Percentiles rank a stretch among this genome's conserved stretches.
These are phyloP conservation scores for Grigorovia jiainica DNA, from an alignment of 805 yeast genomes.

Conservation along the genomic window DNA sequence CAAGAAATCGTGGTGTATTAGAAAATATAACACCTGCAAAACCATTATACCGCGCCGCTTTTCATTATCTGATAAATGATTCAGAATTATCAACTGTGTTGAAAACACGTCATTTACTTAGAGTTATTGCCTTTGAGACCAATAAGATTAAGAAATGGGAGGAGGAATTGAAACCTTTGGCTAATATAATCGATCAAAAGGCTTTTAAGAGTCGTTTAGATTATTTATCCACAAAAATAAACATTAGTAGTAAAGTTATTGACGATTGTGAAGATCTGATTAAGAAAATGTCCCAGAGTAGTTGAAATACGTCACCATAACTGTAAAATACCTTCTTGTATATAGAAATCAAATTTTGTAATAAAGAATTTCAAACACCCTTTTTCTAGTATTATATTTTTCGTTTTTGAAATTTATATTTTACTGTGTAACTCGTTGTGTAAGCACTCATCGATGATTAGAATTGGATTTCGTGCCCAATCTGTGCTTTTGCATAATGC, in stretches of 20 bases:
- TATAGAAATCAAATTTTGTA: no score
- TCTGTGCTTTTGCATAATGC: no score
- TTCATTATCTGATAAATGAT: constrained; percentile 53
- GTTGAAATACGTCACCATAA: no score
- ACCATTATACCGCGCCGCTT: constrained; percentile 78
- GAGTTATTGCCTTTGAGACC: constrained; percentile 49
- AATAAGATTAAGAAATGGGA: constrained; percentile 57
- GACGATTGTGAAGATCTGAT: constrained; percentile 37
- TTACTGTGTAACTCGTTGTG: no score
- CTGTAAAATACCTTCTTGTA: no score
- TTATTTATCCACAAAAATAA: constrained; percentile 61
- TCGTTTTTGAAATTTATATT: no score
- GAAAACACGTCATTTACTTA: constrained; percentile 52
- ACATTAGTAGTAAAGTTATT: constrained; percentile 45
- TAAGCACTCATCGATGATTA: neutral
- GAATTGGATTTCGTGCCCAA: neutral
- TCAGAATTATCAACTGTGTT: constrained; percentile 44
- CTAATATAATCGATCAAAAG: constrained; percentile 41
- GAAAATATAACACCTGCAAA: constrained; percentile 64
- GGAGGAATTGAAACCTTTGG: constrained; percentile 55
- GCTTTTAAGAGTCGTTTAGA: constrained; percentile 52
- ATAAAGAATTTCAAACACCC: no score
- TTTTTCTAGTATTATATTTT: no score
- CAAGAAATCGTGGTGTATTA: constrained; percentile 70
- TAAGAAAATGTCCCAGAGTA: constrained; percentile 28